Percentiles rank a stretch among this genome's conserved stretches.
phyloP scores from a whole-genome alignment of 78 protist genomes.

The Bodo saltans region DNA sequence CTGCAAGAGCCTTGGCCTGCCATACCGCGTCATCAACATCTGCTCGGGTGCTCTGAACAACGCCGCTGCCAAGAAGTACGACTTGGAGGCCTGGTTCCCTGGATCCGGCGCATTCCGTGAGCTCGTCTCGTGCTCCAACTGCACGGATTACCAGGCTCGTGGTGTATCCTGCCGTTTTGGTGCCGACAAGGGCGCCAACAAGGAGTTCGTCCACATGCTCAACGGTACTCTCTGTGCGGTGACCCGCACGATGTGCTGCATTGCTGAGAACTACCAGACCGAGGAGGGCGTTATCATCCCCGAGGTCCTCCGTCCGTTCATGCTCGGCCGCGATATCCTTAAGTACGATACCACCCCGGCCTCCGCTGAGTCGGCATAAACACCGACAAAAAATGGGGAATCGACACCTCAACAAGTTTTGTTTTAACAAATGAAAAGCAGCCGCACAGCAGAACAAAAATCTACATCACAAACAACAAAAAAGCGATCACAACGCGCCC shows the following conservation, averaged over 20 bases:
- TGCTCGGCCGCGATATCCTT: conserved; percentile 20
- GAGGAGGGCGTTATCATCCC: conserved; percentile 84
- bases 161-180: conserved; percentile 79
- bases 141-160: conserved; percentile 98
- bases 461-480: too few species aligned
- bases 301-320: conserved; percentile 48
- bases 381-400: not conserved
- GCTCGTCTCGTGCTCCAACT: conserved; percentile 99
- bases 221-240: conserved; percentile 97
- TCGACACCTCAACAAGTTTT: too few species aligned
- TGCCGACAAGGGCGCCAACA: conserved; percentile 21
- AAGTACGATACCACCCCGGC: conserved; percentile 4
- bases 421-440: too few species aligned
- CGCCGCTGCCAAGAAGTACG: conserved; percentile 99
- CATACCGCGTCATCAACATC: conserved; percentile 94
- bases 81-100: conserved; percentile 99
- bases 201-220: conserved; percentile 96
- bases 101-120: conserved; percentile 89
- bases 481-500: too few species aligned
- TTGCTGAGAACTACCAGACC: conserved; percentile 96
- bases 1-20: conserved; percentile 85
- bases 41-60: conserved; percentile 94
- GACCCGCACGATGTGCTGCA: conserved; percentile 93
- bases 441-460: too few species aligned
- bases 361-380: not conserved